These are phyloP conservation scores for Pythium diclinum DNA, from an alignment of 352 stramenopile genomes.

Conservation along the genomic window DNA sequence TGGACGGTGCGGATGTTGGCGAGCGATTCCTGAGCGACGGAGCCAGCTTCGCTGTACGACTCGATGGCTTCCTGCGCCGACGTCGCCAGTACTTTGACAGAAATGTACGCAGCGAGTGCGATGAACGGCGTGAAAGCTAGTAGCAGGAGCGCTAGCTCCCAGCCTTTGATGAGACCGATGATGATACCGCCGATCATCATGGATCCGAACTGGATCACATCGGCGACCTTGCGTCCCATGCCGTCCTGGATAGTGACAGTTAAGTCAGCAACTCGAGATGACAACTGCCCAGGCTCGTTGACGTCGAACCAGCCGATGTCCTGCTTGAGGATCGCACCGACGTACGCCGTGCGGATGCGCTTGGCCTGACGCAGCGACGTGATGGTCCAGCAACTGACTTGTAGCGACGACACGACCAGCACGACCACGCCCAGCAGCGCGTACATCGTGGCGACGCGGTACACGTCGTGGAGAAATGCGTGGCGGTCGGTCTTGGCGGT, in stretches of 20 bases:
- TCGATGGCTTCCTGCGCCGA: slow-evolving; percentile 28
- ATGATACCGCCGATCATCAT: slow-evolving; percentile 36
- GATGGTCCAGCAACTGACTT: slow-evolving; percentile 61
- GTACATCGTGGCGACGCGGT: slow-evolving; percentile 49
- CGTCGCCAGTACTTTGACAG: slow-evolving; percentile 2
- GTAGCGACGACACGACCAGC: slow-evolving; percentile 42
- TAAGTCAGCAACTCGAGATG: slow-evolving; percentile 31
- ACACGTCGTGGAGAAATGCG: slow-evolving; percentile 20
- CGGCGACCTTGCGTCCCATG: slow-evolving; percentile 38
- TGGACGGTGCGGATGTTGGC: slow-evolving; percentile 41
- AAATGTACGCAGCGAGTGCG: too few relatives aligned
- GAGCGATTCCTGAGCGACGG: slow-evolving; percentile 37
- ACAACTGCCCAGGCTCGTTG: slow-evolving; percentile 30
- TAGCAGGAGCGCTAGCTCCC: slow-evolving; percentile 45
- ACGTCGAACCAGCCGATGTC: slow-evolving; percentile 31
- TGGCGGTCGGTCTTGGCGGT: too few relatives aligned
- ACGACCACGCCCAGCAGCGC: slow-evolving; percentile 47
- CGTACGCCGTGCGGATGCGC: slow-evolving; percentile 31
- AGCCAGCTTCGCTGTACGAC: slow-evolving; percentile 34
- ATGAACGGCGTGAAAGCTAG: slow-evolving; percentile 36
- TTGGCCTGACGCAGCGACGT: slow-evolving; percentile 35
- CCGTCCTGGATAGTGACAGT: slow-evolving; percentile 35
- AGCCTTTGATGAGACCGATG: slow-evolving; percentile 43
- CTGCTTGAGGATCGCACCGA: slow-evolving; percentile 27
- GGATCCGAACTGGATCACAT: slow-evolving; percentile 31